Evolutionary conservation across 805 yeast genomes (phyloP).

Genomic region (Teunomyces atbi): DNA sequence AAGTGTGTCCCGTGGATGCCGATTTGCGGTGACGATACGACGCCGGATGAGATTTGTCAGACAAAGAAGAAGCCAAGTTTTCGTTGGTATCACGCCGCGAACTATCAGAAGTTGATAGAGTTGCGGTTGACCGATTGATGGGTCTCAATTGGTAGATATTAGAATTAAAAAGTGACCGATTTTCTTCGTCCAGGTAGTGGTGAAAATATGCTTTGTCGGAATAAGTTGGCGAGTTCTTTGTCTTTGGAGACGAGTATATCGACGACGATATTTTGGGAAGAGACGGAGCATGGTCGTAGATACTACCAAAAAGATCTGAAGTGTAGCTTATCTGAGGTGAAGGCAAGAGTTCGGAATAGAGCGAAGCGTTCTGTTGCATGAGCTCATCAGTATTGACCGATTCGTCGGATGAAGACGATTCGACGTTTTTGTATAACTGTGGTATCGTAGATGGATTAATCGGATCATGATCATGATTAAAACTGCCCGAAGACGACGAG

Average conservation of each 20-base stretch:
- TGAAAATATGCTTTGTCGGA: slow-evolving; percentile 20
- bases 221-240: neutral
- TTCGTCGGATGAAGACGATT: slow-evolving; percentile 5
- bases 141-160: slow-evolving; percentile 29
- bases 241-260: neutral
- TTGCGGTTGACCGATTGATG: slow-evolving; percentile 29
- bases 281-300: slow-evolving; percentile 1
- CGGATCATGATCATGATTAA: slow-evolving; percentile 4
- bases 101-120: slow-evolving; percentile 24
- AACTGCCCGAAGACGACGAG: slow-evolving; percentile 41
- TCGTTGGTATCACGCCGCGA: neutral
- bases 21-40: slow-evolving; percentile 12
- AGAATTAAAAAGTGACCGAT: slow-evolving; percentile 13
- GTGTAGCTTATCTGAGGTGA: slow-evolving; percentile 38
- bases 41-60: slow-evolving; percentile 2
- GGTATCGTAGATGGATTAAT: neutral
- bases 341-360: slow-evolving; percentile 34
- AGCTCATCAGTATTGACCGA: slow-evolving; percentile 29
- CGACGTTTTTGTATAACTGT: neutral
- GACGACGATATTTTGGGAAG: neutral
- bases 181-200: slow-evolving; percentile 12
- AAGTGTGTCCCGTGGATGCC: slow-evolving; percentile 25
- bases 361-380: slow-evolving; percentile 30
- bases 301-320: slow-evolving; percentile 27
- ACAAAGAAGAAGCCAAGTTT: neutral